Base-by-base conservation (phyloP, 768 basidiomycete species). In the Cytidiella melzeri region DNA sequence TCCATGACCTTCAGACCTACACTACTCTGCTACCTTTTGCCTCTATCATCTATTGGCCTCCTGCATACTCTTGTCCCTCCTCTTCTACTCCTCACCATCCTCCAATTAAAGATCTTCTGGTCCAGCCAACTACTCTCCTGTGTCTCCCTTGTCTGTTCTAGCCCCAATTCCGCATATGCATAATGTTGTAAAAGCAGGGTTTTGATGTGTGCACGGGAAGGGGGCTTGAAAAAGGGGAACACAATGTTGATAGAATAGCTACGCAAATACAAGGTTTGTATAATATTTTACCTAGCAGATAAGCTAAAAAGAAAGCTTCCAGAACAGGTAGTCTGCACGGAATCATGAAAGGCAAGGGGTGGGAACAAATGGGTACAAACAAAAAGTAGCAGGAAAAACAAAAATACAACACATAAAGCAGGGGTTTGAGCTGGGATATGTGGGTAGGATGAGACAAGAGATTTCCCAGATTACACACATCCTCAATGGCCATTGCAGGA, bases 61-160 rank as follows among this genome's bases (percentile, higher is more conserved):
- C 5, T 64, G 66, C 79, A 83, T 81, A 12, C 68, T 64, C 2
- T 53, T 59, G 48, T 84, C 83, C 5, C 83, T 69, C 38, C 62
- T 63, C 37, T 66, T 60, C 50, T 83, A 80, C 27, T 69, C 72
- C 0, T 71, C 69, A 0, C 80, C 79, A 45, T 83, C 82, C 0
- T 67, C 65, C 0, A 80, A 57, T 83, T 80, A 60, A 81, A 81
- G 36, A 73, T 72, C 34, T 67, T 53, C 52, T 78, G 75, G 57
- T 81, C 81, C 26, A 73, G 53, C 0, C 74, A 68, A 2, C 76
- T 71, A 13, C 72, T 68, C 0, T 57, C 57, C 53, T 83, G 81
- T 1, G 76, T 78, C 11, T 58, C 66, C 0, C 73, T 65, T 2
- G 77, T 70, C 23, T 81, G 78, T 4, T 64, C 55, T 25, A 73